These are phyloP conservation scores for Sporothrix phasma DNA, from an alignment of 2,329 filamentous ascomycete genomes.

Conservation along the genomic window DNA sequence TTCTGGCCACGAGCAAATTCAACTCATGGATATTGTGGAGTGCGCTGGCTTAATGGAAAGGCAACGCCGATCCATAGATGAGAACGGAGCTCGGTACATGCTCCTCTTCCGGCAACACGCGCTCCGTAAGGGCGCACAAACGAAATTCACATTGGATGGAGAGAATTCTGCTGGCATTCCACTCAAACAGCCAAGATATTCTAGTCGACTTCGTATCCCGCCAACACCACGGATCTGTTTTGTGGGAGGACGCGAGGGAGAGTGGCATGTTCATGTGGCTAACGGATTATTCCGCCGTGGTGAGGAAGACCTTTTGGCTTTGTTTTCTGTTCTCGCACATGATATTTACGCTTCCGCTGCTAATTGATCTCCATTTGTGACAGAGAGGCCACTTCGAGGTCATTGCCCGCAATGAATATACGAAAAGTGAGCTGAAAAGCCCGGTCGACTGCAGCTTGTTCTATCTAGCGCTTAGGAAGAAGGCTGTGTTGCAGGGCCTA, in stretches of 20 bases:
- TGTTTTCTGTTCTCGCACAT: conserved; percentile 17
- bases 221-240: conserved; percentile 68
- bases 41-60: conserved; percentile 76
- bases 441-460: conserved; percentile 85
- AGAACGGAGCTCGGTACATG: conserved; percentile 79
- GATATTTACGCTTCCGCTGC: not conserved
- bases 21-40: conserved; percentile 73
- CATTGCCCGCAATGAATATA: conserved; percentile 91
- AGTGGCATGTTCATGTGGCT: conserved; percentile 96
- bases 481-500: conserved; percentile 76
- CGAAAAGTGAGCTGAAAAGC: conserved; percentile 75
- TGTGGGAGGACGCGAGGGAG: conserved; percentile 77
- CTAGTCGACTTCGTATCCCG: conserved; percentile 70
- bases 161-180: conserved; percentile 79
- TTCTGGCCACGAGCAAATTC: conserved; percentile 77
- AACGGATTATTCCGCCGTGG: conserved; percentile 63
- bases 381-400: conserved; percentile 72
- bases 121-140: conserved; percentile 56
- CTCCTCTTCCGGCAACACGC: conserved; percentile 78
- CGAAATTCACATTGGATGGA: conserved; percentile 59
- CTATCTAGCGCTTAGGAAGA: conserved; percentile 86
- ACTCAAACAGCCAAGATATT: conserved; percentile 81
- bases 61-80: conserved; percentile 80
- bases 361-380: not conserved
- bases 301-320: conserved; percentile 33